phyloP scores from a whole-genome alignment of 2,329 filamentous ascomycete species.

The Zalaria obscura region DNA sequence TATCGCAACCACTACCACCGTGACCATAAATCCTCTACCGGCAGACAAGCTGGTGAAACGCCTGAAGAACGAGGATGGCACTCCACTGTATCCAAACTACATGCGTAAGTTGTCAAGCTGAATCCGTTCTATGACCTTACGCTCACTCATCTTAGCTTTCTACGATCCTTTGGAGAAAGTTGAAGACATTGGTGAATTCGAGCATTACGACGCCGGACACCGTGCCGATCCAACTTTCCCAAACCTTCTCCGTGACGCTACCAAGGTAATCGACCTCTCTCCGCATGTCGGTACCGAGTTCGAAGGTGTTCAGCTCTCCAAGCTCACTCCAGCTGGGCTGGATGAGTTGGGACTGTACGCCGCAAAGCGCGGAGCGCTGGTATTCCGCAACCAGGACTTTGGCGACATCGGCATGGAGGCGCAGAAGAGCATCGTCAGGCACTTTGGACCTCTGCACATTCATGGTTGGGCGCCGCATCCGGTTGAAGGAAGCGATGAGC shows the following conservation, averaged over 20 bases:
- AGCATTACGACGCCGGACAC: conserved; percentile 13
- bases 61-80: neutral
- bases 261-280: conserved; percentile 12
- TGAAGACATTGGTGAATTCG: conserved; percentile 7
- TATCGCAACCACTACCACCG: neutral
- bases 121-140: neutral
- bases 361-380: conserved; percentile 40
- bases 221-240: conserved; percentile 11
- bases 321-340: conserved; percentile 35
- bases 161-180: conserved; percentile 7
- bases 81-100: conserved; percentile 5
- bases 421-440: conserved; percentile 6
- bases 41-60: neutral
- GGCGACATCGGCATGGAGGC: conserved; percentile 26
- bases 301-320: conserved; percentile 35
- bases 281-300: conserved; percentile 38
- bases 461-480: conserved; percentile 7
- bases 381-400: conserved; percentile 42
- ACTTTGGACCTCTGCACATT: conserved; percentile 3
- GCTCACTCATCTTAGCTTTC: conserved; percentile 1
- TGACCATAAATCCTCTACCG: neutral
- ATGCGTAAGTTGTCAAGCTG: conserved; percentile 1
- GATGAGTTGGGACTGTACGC: conserved; percentile 40
- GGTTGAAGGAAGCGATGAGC: conserved; percentile 2
- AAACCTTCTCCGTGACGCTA: conserved; percentile 11